Base-by-base conservation (phyloP, 768 basidiomycete genomes). In the Chalciporus pseudorubinellus region DNA sequence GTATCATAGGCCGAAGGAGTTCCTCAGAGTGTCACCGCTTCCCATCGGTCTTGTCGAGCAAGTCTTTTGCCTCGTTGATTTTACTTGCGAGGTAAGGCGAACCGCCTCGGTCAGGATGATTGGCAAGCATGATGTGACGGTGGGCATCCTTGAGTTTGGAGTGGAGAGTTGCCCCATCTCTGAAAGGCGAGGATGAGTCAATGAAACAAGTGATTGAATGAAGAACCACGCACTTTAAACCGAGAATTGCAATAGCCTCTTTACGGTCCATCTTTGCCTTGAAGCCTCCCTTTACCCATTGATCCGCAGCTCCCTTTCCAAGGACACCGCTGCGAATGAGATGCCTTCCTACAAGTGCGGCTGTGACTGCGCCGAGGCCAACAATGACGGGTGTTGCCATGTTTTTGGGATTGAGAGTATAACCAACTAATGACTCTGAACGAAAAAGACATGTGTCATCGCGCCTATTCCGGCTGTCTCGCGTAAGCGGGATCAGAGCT, bases 41-140 rank as follows among this genome's bases (percentile, higher is more conserved):
- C 46, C 79, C 78, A 45, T 87, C 84, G n/a, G 78, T 77, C 67
- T 88, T 91, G 29, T 97, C 94, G 42, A 97, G 69, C 51, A 95
- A 58, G 62, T 93, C 95, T 67, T 97, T 98, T 0, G 95, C 97
- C 66, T 99, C 97, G 70, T 99, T 99, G 56, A 98, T 95, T 79
- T 99, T 98, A 63, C 92, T 94, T 12, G 97, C 95, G 44, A 98
- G 74, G 71, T 98, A 99, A 7, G 97, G 97, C n/a, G 94, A 91
- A 26, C 97, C 97, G 29, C 97, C 97, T 55, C 97, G 80, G 76
- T 99, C 97, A 11, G 97, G 97, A 73, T 99, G 97, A 72, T 99
- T 99, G 24, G 93, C 90, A 45, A 98, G 80, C 97, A 99, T 99
- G 59, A 99, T 90, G 33, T 88, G 83, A 49, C 95, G 84, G 72